phyloP scores from a whole-genome alignment of 2,329 filamentous ascomycete species.

The Massarina eburnea region DNA sequence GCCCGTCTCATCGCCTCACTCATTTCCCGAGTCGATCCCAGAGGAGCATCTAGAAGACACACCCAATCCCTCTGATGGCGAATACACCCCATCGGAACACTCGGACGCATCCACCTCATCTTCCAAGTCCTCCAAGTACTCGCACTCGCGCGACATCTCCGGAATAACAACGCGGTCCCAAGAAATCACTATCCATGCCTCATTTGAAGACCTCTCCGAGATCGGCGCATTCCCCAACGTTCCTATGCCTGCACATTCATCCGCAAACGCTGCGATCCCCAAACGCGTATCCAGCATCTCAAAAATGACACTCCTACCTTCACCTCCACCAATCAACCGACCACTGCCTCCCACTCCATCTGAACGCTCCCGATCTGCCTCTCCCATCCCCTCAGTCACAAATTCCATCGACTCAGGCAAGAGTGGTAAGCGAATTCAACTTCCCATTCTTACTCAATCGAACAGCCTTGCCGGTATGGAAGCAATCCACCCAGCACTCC shows the following conservation, averaged over 20 bases:
- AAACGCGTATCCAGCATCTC: slow-evolving; percentile 16
- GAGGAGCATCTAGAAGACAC: slow-evolving; percentile 23
- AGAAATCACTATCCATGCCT: slow-evolving; percentile 33
- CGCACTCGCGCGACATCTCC: slow-evolving; percentile 26
- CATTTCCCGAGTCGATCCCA: slow-evolving; percentile 21
- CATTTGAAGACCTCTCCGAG: slow-evolving; percentile 26
- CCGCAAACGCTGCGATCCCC: slow-evolving; percentile 1
- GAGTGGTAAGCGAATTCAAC: neutral
- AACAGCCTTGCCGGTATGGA: slow-evolving; percentile 6
- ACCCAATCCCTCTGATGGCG: slow-evolving; percentile 20
- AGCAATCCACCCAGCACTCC: slow-evolving; percentile 19
- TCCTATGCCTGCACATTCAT: slow-evolving; percentile 4
- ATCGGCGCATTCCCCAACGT: slow-evolving; percentile 20
- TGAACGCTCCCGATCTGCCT: slow-evolving; percentile 19
- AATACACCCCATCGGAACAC: slow-evolving; percentile 14
- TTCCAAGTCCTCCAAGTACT: slow-evolving; percentile 11
- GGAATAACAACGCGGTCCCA: slow-evolving; percentile 22
- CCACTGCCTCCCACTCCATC: slow-evolving; percentile 21
- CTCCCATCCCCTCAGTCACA: slow-evolving; percentile 9
- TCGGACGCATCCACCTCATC: slow-evolving; percentile 19
- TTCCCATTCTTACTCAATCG: slow-evolving; percentile 4
- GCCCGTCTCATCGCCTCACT: slow-evolving; percentile 12
- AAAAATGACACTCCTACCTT: slow-evolving; percentile 11
- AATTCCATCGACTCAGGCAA: neutral
- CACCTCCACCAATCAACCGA: slow-evolving; percentile 22